A percentile compares a stretch with the other conserved stretches of the same genome.
phyloP scores from a whole-genome alignment of 2,329 filamentous ascomycete species.

The Ilyonectria robusta region DNA sequence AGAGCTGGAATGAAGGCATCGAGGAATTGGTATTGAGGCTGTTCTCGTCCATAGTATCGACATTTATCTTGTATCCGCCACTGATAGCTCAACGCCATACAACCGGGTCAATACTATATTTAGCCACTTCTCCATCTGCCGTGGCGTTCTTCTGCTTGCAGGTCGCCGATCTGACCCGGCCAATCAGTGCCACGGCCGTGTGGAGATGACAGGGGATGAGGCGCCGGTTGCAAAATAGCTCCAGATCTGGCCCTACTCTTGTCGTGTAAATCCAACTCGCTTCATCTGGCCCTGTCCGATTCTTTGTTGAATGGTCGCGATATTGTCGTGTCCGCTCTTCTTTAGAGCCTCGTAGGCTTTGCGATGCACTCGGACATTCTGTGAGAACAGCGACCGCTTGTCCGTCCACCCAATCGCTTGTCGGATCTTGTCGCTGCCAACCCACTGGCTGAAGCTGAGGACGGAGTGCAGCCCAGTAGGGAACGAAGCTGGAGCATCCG shows the following conservation, averaged over 20 bases:
- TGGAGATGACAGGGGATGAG: not conserved
- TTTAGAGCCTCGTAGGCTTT: slow-evolving; percentile 54
- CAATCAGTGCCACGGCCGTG: not conserved
- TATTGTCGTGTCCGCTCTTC: slow-evolving; percentile 29
- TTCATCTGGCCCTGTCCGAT: slow-evolving; percentile 11
- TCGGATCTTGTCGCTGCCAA: slow-evolving; percentile 58
- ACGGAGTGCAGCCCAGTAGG: slow-evolving; percentile 41
- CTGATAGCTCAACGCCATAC: not conserved
- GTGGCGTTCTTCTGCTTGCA: not conserved
- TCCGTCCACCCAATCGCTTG: slow-evolving; percentile 58
- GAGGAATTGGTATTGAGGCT: not conserved
- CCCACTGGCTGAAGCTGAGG: slow-evolving; percentile 59
- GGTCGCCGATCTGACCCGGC: not conserved
- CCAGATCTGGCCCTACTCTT: not conserved
- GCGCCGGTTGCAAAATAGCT: not conserved
- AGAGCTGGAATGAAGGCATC: not conserved
- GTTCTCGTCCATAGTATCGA: not conserved
- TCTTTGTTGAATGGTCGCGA: slow-evolving; percentile 30
- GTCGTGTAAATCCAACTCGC: not conserved
- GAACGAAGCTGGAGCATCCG: slow-evolving; percentile 37
- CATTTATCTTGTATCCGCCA: not conserved
- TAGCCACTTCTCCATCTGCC: not conserved
- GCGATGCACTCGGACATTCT: slow-evolving; percentile 54
- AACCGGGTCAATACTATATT: not conserved
- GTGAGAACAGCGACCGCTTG: slow-evolving; percentile 53